Percentiles rank a stretch among this genome's conserved stretches.
Conservation (phyloP, 2,329 filamentous ascomycete species). For the Escovopsis sp. region DNA sequence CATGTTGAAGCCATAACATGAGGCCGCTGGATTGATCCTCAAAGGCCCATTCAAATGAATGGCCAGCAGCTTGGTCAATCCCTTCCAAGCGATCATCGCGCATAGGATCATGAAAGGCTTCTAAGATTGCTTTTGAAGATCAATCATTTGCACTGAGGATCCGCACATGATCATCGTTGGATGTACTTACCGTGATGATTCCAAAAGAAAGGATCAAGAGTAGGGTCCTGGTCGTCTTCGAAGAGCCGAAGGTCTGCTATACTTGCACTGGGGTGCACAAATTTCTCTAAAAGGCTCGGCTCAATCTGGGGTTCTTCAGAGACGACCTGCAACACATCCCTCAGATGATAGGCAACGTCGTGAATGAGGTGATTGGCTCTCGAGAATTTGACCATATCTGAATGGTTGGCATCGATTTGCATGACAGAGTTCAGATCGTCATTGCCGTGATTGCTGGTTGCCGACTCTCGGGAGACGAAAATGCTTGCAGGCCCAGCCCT, state of each 20-base stretch:
- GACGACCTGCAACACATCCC: neutral
- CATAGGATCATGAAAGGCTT: neutral
- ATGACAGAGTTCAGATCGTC: neutral
- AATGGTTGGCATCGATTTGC: slow-evolving; percentile 1
- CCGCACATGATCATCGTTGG: too few species aligned
- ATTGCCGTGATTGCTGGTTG: neutral
- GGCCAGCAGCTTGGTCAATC: neutral
- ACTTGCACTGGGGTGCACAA: too few species aligned
- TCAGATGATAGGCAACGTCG: neutral
- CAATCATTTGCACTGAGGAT: neutral
- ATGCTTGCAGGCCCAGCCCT: neutral
- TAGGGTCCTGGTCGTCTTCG: neutral
- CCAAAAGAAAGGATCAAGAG: neutral
- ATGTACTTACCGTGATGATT: neutral
- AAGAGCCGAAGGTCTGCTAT: too few species aligned
- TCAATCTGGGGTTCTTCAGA: too few species aligned
- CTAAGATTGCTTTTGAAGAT: neutral
- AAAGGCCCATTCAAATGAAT: slow-evolving; percentile 3
- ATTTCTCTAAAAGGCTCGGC: too few species aligned
- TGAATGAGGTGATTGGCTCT: neutral
- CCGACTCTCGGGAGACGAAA: neutral
- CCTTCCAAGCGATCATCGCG: neutral
- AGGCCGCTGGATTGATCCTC: neutral
- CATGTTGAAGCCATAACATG: neutral
- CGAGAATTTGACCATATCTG: slow-evolving; percentile 2